Base-by-base conservation (phyloP, 805 yeast genomes). In the Myxozyma vanderwaltii region DNA sequence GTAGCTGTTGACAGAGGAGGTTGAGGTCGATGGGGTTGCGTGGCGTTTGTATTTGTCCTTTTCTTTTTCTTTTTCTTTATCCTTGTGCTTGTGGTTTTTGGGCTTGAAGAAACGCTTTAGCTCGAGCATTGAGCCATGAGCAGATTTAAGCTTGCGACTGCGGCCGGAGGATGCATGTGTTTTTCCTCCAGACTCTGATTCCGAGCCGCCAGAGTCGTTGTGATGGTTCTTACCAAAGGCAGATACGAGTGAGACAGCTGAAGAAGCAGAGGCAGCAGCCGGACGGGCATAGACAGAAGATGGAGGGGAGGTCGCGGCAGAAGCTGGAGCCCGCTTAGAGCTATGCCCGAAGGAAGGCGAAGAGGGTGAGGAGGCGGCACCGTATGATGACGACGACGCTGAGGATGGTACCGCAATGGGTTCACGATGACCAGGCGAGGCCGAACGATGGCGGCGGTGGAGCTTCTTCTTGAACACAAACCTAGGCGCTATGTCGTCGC, bases 61-160 rank as follows among this genome's bases (percentile, higher is more conserved):
- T 12, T 67, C 66, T 33, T 33, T 33, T 13, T 33, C 36, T 33
- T 33, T 38, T 38, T 38, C 41, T 38, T 38, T 38, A 12, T 67
- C 67, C 49, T 73, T 71, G 72, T 75, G 69, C 33, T 59, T 59
- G 23, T 56, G 56, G 5, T 38, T 56, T 45, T 56, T 63, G 8
- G 75, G 74, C 44, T 79, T 81, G 69, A 80, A 77, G 62, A 80
- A 80, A 53, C 83, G 71, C 59, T 76, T 76, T 56, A 81, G 71
- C 53, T 75, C 76, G 46, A 75, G 58, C 64, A 72, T 67, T n/a
- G 75, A 72, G 17, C 66, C 66, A 26, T 61, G 65, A 2, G 66
- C 61, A 12, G 54, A 51, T 51, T 63, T 63, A 8, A 52, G 51
- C 33, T 61, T 63, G 19, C 58, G 48, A 21, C 31, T 8, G 56